Percentiles rank a stretch among this genome's conserved stretches.
Conservation (phyloP, 1,139 yeast species). For the Saccharomyces hybrid region DNA sequence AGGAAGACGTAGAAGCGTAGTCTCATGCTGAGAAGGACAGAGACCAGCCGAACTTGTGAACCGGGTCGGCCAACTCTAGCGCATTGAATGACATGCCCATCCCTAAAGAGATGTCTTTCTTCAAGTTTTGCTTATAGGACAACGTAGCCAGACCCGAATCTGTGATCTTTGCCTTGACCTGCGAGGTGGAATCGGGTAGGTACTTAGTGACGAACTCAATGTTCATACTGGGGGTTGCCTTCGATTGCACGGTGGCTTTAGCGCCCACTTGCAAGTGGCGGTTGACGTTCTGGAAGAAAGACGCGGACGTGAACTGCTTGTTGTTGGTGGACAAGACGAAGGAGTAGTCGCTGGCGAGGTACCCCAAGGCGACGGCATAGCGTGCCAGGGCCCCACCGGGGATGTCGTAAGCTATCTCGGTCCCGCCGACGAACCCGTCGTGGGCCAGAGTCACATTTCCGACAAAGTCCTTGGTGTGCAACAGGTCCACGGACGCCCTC, state of each 20-base stretch:
- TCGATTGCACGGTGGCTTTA: constrained; percentile 92
- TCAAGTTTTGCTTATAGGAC: constrained; percentile 87
- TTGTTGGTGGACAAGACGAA: constrained; percentile 83
- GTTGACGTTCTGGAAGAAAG: constrained; percentile 93
- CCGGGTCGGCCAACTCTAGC: constrained; percentile 89
- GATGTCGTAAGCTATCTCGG: constrained; percentile 94
- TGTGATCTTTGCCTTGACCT: constrained; percentile 93
- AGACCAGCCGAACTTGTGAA: constrained; percentile 95
- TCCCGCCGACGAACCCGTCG: constrained; percentile 96
- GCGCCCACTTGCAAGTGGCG: constrained; percentile 95
- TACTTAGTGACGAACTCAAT: constrained; percentile 95
- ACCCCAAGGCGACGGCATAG: constrained; percentile 92
- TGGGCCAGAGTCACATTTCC: constrained; percentile 94
- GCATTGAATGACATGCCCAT: constrained; percentile 96
- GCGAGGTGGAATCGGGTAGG: constrained; percentile 76
- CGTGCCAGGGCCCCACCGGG: constrained; percentile 86
- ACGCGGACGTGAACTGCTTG: constrained; percentile 86
- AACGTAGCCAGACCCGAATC: constrained; percentile 93
- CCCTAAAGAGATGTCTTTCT: constrained; percentile 95
- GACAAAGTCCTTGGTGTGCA: constrained; percentile 91
- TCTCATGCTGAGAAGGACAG: constrained; percentile 38
- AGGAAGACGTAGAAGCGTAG: neutral
- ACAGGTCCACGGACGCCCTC: constrained; percentile 88
- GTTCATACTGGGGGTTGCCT: constrained; percentile 61
- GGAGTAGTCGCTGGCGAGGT: constrained; percentile 80